Percentiles rank a stretch among this genome's conserved stretches.
These are phyloP conservation scores for Trichosporon asahii DNA, from an alignment of 1,284 basidiomycete genomes.

Conservation along the genomic window DNA sequence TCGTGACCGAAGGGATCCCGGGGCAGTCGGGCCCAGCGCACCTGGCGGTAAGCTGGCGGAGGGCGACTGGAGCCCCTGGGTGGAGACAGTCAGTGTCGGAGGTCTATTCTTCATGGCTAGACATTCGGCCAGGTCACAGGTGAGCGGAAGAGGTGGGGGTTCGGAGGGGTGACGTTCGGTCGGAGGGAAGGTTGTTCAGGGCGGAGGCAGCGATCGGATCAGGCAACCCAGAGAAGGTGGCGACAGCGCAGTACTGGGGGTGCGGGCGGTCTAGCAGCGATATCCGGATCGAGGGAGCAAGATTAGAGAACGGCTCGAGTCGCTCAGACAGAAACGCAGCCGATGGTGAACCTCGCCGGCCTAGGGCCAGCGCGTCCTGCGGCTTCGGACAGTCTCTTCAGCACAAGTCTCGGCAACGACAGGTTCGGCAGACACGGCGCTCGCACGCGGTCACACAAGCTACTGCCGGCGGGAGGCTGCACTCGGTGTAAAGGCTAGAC, in stretches of 20 bases:
- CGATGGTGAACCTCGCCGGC: slow-evolving; percentile 2
- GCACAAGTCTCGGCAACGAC: not conserved
- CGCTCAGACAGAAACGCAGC: not conserved
- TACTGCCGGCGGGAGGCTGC: not conserved
- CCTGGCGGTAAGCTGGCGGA: not conserved
- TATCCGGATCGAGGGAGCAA: not conserved
- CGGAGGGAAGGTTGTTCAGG: not conserved
- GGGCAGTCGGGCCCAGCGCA: not conserved
- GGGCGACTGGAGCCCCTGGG: not conserved
- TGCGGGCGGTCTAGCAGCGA: not conserved
- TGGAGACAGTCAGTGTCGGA: not conserved
- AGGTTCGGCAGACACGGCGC: not conserved
- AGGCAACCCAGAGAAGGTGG: not conserved
- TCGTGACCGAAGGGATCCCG: not conserved
- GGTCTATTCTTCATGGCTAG: not conserved
- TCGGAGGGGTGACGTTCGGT: not conserved
- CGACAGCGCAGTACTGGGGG: not conserved
- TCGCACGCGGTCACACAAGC: not conserved
- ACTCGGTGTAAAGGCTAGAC: not conserved
- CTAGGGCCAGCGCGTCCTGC: not conserved
- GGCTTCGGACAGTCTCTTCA: not conserved
- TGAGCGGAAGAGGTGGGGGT: not conserved
- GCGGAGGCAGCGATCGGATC: not conserved
- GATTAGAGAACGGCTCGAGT: not conserved
- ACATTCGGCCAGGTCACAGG: not conserved